Evolutionary conservation across 2,329 filamentous ascomycete genomes (phyloP), one percentile per base, ranked within the genome.

Genomic region (Colletotrichum horii): DNA sequence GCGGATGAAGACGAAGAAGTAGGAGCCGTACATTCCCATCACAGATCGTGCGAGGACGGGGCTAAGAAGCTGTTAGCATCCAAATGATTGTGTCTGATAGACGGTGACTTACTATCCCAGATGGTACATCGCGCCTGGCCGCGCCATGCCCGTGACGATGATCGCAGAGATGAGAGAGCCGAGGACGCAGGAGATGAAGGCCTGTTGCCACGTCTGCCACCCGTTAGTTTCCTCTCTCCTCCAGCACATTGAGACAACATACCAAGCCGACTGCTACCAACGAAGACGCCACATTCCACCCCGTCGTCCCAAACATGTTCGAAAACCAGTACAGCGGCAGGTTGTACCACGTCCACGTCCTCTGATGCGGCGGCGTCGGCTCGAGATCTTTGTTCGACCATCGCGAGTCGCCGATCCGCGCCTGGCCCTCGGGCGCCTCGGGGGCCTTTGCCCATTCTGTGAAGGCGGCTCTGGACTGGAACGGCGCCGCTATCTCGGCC

Each of bases 11-110:
- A 87, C 81, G 73, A 84, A 82, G 74, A 86, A 85, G 75, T 84
- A 85, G 3, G 84, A 82, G n/a, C 85, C 85, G 80, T 84, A 87
- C 79, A 85, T 85, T 19, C 85, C 85, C 83, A 84, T 85, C 26
- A 83, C 81, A 0, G 82, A 81, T 16, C 85, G 81, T 62, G 81
- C 83, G 32, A 85, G 82, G 14, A 86, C 81, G 15, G 85, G 83
- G 76, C 78, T 79, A 9, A 26, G 22, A 4, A 4, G 16, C 4
- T 1, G 55, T 78, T n/a, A 79, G 65, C 5, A 6, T 8, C 14
- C n/a, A 2, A 2, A 1, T 19, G 1, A 4, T 6, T 12, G 2
- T 6, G 0, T 12, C 2, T 9, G 6, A 9, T 2, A 12, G 8
- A 9, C 3, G 8, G 22, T 0, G 7, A 78, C 79, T 60, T 48